Evolutionary conservation across 1,284 basidiomycete species (phyloP).

Genomic region (Tilletia horrida): DNA sequence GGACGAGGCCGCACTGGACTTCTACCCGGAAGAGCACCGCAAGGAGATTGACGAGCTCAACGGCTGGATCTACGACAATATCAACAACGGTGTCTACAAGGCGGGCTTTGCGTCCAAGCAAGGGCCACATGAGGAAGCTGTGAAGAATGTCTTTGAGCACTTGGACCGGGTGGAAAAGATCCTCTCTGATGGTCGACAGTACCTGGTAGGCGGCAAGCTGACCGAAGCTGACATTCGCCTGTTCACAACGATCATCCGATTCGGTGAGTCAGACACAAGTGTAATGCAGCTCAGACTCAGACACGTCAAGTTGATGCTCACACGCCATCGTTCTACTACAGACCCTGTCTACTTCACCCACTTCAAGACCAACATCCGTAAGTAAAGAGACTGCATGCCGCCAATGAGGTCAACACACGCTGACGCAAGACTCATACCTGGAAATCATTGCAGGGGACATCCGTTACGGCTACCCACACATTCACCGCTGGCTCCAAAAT

Average conservation of each 20-base stretch:
- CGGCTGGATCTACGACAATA: slow-evolving; percentile 62
- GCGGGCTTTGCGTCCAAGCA: slow-evolving; percentile 81
- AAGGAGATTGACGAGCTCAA: slow-evolving; percentile 82
- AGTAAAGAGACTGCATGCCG: no score
- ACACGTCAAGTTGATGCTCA: no score
- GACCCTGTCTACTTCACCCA: slow-evolving; percentile 85
- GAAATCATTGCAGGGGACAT: slow-evolving; percentile 26
- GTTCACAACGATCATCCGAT: slow-evolving; percentile 24
- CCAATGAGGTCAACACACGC: no score
- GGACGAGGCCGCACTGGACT: slow-evolving; percentile 36
- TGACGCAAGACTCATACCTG: slow-evolving; percentile 80
- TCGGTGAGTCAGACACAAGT: slow-evolving; percentile 1
- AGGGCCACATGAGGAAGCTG: slow-evolving; percentile 74
- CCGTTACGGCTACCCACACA: slow-evolving; percentile 41
- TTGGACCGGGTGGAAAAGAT: slow-evolving; percentile 78
- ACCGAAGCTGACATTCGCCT: slow-evolving; percentile 80
- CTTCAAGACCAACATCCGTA: slow-evolving; percentile 80
- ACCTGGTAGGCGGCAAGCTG: slow-evolving; percentile 73
- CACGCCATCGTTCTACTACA: background rate
- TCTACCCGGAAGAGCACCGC: slow-evolving; percentile 70
- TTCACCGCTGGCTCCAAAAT: slow-evolving; percentile 67
- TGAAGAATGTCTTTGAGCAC: slow-evolving; percentile 65
- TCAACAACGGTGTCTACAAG: slow-evolving; percentile 68
- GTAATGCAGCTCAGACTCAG: no score
- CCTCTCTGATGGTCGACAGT: slow-evolving; percentile 71